Base-by-base conservation (phyloP, 352 stramenopile genomes). In the Phytopythium mirpurense region DNA sequence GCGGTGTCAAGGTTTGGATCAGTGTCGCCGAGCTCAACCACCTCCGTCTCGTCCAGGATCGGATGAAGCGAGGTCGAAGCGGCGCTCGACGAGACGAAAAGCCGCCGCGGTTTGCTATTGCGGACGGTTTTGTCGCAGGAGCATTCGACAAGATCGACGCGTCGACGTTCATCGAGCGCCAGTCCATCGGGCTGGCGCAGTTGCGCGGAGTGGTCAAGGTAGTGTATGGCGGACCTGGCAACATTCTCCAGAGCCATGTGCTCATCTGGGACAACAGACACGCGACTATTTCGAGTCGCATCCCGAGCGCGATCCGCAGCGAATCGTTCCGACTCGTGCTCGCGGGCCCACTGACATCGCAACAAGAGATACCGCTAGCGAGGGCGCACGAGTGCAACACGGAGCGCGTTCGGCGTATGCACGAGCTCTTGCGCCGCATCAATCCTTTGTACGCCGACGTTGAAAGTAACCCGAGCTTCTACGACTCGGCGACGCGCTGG, bases 281-380 rank as follows among this genome's bases (percentile, higher is more conserved):
- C 12, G 58, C 57, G 0, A 63, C 54, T 0, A 66, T 70, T 36
- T 54, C 62, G 9, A 63, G 48, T 24, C 36, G 35, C 8, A 32
- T 56, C 11, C 32, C 58, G 0, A 21, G 9, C 7, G 38, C 12
- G 19, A 27, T 12, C 1, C 45, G 54, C 2, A 38, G 60, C 44
- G n/a, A n/a, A n/a, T n/a, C n/a, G n/a, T 69, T 69, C 41, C 53
- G 62, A 18, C 19, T 69, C 15, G 58, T 69, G 23, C 49, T 69
- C 0, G 57, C 62, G 1, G 62, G 62, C 5, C 62, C 62, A 23
- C 56, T 69, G 38, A 65, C 61, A 18, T 18, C 19, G 3, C 23
- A 24, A 0, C 57, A 69, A 54, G 5, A 41, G 18, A 5, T 41
- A 4, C 5, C 35, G 11, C 11, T 41, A n/a, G n/a, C n/a, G n/a